These are phyloP conservation scores for Cytospora piceicola DNA, from an alignment of 2,329 filamentous ascomycete species.

Conservation along the genomic window DNA sequence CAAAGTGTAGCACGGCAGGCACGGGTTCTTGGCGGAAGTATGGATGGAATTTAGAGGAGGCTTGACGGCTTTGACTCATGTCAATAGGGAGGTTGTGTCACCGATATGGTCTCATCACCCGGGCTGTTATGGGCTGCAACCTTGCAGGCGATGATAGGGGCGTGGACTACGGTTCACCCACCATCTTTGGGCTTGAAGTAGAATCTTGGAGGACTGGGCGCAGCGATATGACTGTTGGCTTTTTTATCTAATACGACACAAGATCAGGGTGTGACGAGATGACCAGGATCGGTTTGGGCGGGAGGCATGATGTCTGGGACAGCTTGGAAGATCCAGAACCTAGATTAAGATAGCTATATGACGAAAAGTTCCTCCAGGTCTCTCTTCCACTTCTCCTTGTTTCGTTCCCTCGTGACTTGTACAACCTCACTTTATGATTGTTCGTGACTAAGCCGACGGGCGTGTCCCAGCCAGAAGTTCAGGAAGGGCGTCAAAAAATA, in stretches of 20 bases:
- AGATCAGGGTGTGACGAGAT: neutral
- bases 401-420: neutral
- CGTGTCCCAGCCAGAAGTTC: no score
- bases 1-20: neutral
- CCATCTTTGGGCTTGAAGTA: neutral
- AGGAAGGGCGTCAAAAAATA: no score
- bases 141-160: neutral
- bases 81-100: neutral
- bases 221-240: neutral
- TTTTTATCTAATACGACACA: neutral
- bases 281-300: neutral
- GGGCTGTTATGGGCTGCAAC: neutral
- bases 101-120: slow-evolving; percentile 1
- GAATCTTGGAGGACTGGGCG: neutral
- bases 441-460: neutral
- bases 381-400: neutral
- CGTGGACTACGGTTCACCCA: neutral
- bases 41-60: neutral
- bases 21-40: neutral
- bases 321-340: neutral
- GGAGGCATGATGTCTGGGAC: neutral
- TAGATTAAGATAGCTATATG: neutral
- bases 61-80: neutral
- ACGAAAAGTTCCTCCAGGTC: neutral
- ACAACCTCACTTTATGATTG: neutral